Evolutionary conservation across 2,329 filamentous ascomycete species (phyloP).

Genomic region (Penicillium hesseltinei): DNA sequence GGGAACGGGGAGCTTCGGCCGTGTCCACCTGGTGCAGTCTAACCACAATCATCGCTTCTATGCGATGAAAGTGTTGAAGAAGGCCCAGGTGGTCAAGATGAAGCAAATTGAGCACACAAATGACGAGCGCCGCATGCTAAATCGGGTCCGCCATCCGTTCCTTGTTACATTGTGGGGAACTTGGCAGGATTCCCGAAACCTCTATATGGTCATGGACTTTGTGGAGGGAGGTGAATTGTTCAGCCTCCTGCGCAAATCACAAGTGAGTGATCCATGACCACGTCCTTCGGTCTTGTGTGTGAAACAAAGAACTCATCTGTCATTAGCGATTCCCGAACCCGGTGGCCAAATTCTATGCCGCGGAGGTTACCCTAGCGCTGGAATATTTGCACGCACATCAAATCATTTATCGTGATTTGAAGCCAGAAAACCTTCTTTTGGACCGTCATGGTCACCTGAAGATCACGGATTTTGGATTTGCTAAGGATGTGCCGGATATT

Average conservation of each 20-base stretch:
- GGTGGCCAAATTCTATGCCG: slow-evolving; percentile 98
- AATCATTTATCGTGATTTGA: slow-evolving; percentile 97
- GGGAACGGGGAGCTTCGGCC: slow-evolving; percentile 93
- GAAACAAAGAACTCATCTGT: slow-evolving; percentile 6
- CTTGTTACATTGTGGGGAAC: slow-evolving; percentile 97
- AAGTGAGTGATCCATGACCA: slow-evolving; percentile 55
- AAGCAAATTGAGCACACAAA: slow-evolving; percentile 99
- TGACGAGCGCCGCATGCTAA: slow-evolving; percentile 92
- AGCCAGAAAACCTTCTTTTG: slow-evolving; percentile 88
- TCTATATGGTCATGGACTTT: slow-evolving; percentile 99
- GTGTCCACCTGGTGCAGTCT: slow-evolving; percentile 94
- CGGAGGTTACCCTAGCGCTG: slow-evolving; percentile 90
- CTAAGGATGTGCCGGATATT: slow-evolving; percentile 96
- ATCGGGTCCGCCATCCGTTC: slow-evolving; percentile 96
- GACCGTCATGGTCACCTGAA: slow-evolving; percentile 93
- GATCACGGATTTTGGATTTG: slow-evolving; percentile 98
- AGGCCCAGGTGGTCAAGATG: slow-evolving; percentile 98
- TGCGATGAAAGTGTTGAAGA: slow-evolving; percentile 97
- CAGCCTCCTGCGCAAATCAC: slow-evolving; percentile 88
- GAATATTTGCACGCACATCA: slow-evolving; percentile 94
- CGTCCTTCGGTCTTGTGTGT: not conserved
- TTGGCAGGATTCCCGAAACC: slow-evolving; percentile 89
- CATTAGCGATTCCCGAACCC: slow-evolving; percentile 92
- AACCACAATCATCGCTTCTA: slow-evolving; percentile 98
- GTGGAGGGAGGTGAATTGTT: slow-evolving; percentile 98